Conservation (phyloP, 2,329 filamentous ascomycete genomes). For the Phyllosticta citribraziliensis region DNA sequence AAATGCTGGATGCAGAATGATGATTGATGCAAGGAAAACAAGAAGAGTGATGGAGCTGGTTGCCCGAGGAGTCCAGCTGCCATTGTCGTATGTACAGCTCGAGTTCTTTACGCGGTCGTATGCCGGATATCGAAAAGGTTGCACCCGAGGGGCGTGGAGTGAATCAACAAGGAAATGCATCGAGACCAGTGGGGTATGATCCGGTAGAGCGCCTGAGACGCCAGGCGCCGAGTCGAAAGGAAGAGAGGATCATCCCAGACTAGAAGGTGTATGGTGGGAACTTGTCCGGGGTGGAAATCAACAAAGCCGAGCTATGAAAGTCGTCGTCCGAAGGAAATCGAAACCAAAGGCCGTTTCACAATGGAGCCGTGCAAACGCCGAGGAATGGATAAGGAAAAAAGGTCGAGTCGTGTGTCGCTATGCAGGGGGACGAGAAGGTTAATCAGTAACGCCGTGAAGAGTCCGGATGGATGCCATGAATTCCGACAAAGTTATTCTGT, state of each 20-base stretch:
- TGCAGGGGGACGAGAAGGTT: constrained; percentile 17
- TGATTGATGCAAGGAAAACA: constrained; percentile 2
- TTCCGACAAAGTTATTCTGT: constrained; percentile 13
- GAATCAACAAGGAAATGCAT: constrained; percentile 10
- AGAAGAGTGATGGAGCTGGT: not conserved
- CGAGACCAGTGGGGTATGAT: constrained; percentile 8
- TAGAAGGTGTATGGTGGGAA: constrained; percentile 4
- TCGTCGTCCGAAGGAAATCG: constrained; percentile 7
- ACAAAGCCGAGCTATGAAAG: constrained; percentile 4
- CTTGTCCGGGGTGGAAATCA: not conserved
- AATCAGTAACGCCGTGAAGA: constrained; percentile 26
- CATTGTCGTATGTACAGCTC: constrained; percentile 4
- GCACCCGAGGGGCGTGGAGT: not conserved
- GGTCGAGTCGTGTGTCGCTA: constrained; percentile 4
- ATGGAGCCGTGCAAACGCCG: constrained; percentile 28
- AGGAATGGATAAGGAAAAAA: constrained; percentile 12
- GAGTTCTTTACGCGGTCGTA: not conserved
- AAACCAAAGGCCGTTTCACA: constrained; percentile 15
- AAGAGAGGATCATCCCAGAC: constrained; percentile 11
- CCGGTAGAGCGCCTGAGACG: constrained; percentile 3
- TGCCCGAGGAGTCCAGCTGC: constrained; percentile 1
- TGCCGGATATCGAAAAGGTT: not conserved
- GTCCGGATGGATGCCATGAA: constrained; percentile 22
- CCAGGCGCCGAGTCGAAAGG: constrained; percentile 3
- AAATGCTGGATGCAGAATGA: not conserved